Evolutionary conservation across 331 rosid genomes (phyloP), one percentile per base, ranked within the genome.

Genomic region (Arachis monticola): DNA sequence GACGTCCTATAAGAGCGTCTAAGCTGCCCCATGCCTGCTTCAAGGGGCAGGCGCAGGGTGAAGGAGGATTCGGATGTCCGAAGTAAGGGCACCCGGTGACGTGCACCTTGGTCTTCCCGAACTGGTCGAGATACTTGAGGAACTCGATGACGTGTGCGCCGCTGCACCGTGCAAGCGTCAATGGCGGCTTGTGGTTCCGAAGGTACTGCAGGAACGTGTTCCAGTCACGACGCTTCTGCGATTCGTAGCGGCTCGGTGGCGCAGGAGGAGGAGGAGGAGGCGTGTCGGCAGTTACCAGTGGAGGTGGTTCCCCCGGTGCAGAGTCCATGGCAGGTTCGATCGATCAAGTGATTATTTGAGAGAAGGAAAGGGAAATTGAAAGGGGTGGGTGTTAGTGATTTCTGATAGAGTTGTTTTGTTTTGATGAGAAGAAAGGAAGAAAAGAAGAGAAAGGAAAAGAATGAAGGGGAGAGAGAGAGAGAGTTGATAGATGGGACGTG

Each of bases 61-160:
- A 88, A 0, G 97, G 99, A 1, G 99, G 99, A 67, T 79, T 95
- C 0, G 90, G 97, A 58, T 90, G 91, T 0, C 99, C 99, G 47
- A 82, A 95, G 45, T 88, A 87, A 0, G 96, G 90, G 45, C 97
- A 95, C 0, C 88, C 97, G 0, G 82, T 7, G 1, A 77, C 74
- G 70, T 95, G 99, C 14, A 95, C 98, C 82, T 94, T 94, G 0
- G 98, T 94, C 77, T 94, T 94, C 9, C 98, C 98, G 79, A 94
- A 94, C 83, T 95, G 99, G 63, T 95, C 99, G 5, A 95, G 83
- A 48, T 95, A 95, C 76, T 95, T 95, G 67, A 95, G 44, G 78
- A 92, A 95, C 67, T 95, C 99, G 59, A 95, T 90, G 79, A 95
- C 97, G 81, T 95, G 97, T 1, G 99, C 99, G 2, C 99, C 97